A percentile compares a stretch with the other conserved stretches of the same genome.
Evolutionary conservation across 768 basidiomycete genomes (phyloP).

Genomic region (Mycena vulgaris): DNA sequence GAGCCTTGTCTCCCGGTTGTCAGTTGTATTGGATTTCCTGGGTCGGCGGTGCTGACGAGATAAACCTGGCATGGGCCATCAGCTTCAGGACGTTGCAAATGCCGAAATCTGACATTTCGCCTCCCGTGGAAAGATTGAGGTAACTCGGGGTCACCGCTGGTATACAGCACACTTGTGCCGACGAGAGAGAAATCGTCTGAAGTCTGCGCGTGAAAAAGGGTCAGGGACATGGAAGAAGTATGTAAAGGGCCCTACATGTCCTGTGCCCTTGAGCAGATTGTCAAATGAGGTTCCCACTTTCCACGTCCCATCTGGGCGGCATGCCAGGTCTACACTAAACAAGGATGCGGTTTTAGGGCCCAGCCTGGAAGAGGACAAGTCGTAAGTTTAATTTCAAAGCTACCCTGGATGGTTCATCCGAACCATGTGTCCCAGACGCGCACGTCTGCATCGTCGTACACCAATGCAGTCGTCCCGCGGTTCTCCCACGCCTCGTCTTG

Average conservation of each 20-base stretch:
- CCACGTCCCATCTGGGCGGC: slow-evolving; percentile 67
- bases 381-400: slow-evolving; percentile 48
- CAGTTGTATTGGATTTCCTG: slow-evolving; percentile 70
- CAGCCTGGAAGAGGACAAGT: slow-evolving; percentile 65
- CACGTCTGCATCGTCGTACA: slow-evolving; percentile 76
- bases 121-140: slow-evolving; percentile 90
- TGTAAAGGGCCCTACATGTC: slow-evolving; percentile 84
- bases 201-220: slow-evolving; percentile 69
- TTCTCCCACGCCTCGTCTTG: slow-evolving; percentile 82
- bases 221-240: too few relatives aligned
- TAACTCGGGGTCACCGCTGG: slow-evolving; percentile 86
- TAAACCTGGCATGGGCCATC: slow-evolving; percentile 67
- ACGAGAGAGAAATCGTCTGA: slow-evolving; percentile 86
- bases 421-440: slow-evolving; percentile 76
- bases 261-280: slow-evolving; percentile 76
- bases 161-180: slow-evolving; percentile 79
- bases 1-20: slow-evolving; percentile 92
- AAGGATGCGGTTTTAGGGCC: slow-evolving; percentile 80
- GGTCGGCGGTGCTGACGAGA: slow-evolving; percentile 71
- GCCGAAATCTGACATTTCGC: slow-evolving; percentile 85
- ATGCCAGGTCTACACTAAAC: slow-evolving; percentile 75
- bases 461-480: slow-evolving; percentile 79
- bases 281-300: slow-evolving; percentile 65
- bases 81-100: slow-evolving; percentile 33
- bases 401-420: slow-evolving; percentile 2